Percentiles rank a stretch among this genome's conserved stretches.
phyloP scores from a whole-genome alignment of 352 stramenopile species.

The Phytophthora macrochlamydospora region DNA sequence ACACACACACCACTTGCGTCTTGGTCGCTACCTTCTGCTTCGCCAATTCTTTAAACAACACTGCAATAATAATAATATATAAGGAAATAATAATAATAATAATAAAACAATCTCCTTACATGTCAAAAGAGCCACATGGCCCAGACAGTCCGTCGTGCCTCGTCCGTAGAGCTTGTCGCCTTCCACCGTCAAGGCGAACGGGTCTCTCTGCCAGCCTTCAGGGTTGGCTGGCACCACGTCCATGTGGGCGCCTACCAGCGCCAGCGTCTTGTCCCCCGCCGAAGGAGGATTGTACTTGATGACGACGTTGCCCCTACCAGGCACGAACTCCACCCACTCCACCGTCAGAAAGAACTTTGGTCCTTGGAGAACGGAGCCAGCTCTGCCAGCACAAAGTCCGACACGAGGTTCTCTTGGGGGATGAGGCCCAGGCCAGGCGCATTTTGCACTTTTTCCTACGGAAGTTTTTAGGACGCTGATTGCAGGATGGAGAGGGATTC shows the following conservation, averaged over 20 bases:
- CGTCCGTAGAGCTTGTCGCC: conserved; percentile 93
- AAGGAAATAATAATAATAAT: background rate
- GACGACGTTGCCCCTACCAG: conserved; percentile 90
- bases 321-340: conserved; percentile 84
- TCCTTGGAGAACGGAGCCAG: conserved; percentile 81
- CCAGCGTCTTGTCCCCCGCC: conserved; percentile 70
- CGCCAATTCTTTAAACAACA: conserved; percentile 74
- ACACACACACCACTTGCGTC: conserved; percentile 84
- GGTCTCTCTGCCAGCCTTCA: conserved; percentile 87
- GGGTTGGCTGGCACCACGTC: conserved; percentile 94
- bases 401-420: conserved; percentile 74
- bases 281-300: conserved; percentile 83
- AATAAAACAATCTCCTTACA: conserved; percentile 27
- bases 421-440: conserved; percentile 55
- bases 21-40: conserved; percentile 75
- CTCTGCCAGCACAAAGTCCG: conserved; percentile 86
- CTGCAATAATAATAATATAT: conserved; percentile 13
- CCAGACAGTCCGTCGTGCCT: conserved; percentile 93
- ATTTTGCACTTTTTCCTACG: conserved; percentile 56
- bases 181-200: conserved; percentile 88
- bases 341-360: conserved; percentile 68
- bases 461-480: background rate
- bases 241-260: conserved; percentile 91
- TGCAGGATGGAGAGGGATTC: background rate
- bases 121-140: conserved; percentile 93